phyloP scores from a whole-genome alignment of 129 eudicot genomes.

The Silybum marianum region DNA sequence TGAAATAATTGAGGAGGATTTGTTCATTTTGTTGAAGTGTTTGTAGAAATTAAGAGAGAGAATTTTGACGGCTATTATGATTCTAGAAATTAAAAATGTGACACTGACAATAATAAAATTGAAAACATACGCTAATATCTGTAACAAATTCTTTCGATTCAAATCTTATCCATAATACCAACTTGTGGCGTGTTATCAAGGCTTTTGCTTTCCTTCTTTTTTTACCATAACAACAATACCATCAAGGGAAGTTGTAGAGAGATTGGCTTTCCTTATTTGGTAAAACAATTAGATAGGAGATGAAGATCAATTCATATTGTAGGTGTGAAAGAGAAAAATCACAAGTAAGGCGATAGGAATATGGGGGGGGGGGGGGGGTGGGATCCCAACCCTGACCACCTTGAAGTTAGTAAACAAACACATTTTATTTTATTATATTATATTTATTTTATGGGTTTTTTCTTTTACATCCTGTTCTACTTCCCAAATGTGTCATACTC shows the following conservation, averaged over 20 bases:
- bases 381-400: conserved; percentile 75
- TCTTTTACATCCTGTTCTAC: too few relatives aligned
- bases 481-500: too few relatives aligned
- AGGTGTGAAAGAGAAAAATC: too few relatives aligned
- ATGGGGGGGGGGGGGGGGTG: conserved; percentile 26
- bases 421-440: neutral
- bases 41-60: neutral
- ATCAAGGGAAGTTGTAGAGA: conserved; percentile 23
- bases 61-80: neutral
- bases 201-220: conserved; percentile 17
- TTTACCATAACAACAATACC: conserved; percentile 16
- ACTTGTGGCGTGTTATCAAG: conserved; percentile 25
- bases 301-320: too few relatives aligned
- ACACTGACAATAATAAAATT: neutral
- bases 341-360: neutral
- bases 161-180: conserved; percentile 25
- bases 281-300: conserved; percentile 13
- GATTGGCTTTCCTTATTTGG: conserved; percentile 48
- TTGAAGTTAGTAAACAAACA: conserved; percentile 48
- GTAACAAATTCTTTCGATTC: neutral
- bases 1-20: conserved; percentile 1
- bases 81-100: conserved; percentile 20
- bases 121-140: conserved; percentile 4
- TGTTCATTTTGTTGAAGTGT: neutral
- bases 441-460: neutral